These are phyloP conservation scores for Clonostachys rosea DNA, from an alignment of 2,329 filamentous ascomycete genomes.

Conservation along the genomic window DNA sequence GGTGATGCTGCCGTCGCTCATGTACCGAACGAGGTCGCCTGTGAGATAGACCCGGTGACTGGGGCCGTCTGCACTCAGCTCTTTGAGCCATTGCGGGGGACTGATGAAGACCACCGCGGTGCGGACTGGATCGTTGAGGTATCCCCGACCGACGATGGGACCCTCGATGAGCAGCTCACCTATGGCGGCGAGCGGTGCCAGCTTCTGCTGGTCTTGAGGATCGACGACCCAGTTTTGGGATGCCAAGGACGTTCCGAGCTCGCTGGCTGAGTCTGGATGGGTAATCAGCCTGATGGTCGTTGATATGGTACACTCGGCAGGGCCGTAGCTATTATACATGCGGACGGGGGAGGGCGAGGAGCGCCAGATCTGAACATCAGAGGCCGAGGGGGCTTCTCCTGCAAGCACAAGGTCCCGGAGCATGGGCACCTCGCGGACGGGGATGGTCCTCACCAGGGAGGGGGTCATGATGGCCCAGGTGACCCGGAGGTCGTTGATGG, in stretches of 20 bases:
- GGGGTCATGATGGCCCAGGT: neutral
- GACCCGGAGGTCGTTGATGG: neutral
- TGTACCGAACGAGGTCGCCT: neutral
- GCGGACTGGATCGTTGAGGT: constrained; percentile 28
- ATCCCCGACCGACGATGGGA: constrained; percentile 39
- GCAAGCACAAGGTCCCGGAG: constrained; percentile 3
- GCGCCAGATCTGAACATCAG: constrained; percentile 4
- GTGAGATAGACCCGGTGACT: neutral
- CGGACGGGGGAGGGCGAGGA: constrained; percentile 1
- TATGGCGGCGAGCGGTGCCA: constrained; percentile 5
- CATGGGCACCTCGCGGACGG: neutral
- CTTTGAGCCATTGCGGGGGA: constrained; percentile 12
- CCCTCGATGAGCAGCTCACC: constrained; percentile 9
- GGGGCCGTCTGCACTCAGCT: neutral
- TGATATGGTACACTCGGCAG: constrained; percentile 4
- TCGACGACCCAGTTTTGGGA: constrained; percentile 7
- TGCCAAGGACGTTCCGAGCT: constrained; percentile 3
- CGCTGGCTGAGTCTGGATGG: neutral
- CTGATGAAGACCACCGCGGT: neutral
- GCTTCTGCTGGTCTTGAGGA: neutral
- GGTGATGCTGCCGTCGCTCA: neutral
- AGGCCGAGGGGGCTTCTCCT: constrained; percentile 3
- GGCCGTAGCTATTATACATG: constrained; percentile 4
- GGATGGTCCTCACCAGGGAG: neutral
- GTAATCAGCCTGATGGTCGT: constrained; percentile 2